Evolutionary conservation across 257 asterid species (phyloP), one percentile per base, ranked within the genome.

Genomic region (Solanum chmielewskii): DNA sequence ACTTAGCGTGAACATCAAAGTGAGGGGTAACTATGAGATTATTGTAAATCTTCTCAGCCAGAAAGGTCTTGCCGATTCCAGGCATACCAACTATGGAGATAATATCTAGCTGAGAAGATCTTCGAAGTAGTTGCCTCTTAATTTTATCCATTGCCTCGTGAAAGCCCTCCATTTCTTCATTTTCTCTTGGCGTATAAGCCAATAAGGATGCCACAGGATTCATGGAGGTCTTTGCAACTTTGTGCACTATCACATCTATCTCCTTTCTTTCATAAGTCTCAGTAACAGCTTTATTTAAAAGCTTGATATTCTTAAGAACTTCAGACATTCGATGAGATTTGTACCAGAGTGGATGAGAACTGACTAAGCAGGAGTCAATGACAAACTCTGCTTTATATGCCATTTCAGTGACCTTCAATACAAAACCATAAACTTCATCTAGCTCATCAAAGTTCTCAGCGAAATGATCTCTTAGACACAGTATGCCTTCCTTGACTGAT

Each of bases 51-150:
- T 71, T 71, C 45, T 71, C 78, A 14, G 45, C 45, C 11, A 33
- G 27, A 33, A 27, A 9, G 15, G 15, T 71, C 78, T 71, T 71
- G 2, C 78, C 45, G 10, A 70, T 70, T 31, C 89, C 86, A 11
- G 75, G 47, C 90, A 88, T 88, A 7, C 88, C 87, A 3, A 88
- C 85, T 20, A 88, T 71, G 3, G 87, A 42, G 31, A 88, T 71
- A 1, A 88, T 66, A 37, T 83, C 88, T 11, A 86, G 88, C 13
- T 71, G 62, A 2, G 11, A 3, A 0, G 90, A 39, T 41, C 88
- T 85, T 29, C 71, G 11, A 0, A 56, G 75, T 15, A 88, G 84
- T 9, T 78, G 56, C 47, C 25, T 56, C 16, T 31, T 74, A 15
- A 88, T 84, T 31, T 62, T 15, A 3, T 39, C 21, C 49, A 74